Base-by-base conservation (phyloP, 208 protist genomes). In the Angomonas ambiguus region DNA sequence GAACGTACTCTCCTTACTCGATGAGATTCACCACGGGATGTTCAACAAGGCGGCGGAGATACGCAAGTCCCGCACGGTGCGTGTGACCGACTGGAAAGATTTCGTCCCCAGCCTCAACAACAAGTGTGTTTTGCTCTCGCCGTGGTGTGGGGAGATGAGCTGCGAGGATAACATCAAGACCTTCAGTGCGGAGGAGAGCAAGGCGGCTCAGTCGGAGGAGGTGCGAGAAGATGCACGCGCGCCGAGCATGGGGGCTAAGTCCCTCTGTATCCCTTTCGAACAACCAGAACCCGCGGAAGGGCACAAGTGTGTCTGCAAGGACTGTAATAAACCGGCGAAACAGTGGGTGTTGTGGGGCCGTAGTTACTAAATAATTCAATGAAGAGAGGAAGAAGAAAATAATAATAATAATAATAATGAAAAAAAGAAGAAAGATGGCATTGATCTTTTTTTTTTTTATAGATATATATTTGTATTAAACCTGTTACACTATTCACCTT, bases 111-210 rank as follows among this genome's bases (percentile, higher is more conserved):
- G 80, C 27, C 81, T 99, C 27, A 96, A 98, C 73, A 72, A 74
- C 13, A 92, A 91, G 71, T 86, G 86, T 67, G 66, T 98, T 31
- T 76, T 93, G 11, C 79, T 98, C 0, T 83, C 84, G 2, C 96
- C 97, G 55, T 98, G 92, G 92, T 99, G 97, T 74, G 86, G 90
- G 5, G 62, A 62, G 24, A 87, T 75, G 69, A 79, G 60, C 2
- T 98, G 96, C 77, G 97, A 99, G 80, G 92, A 97, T 18, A 69
- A 82, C 33, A 86, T 99, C 65, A 98, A 99, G 91, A 94, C 91
- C 71, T 79, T 88, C 77, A 96, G 87, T 67, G 87, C 82, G 10
- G 93, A 93, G 66, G 83, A 89, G 77, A 87, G 80, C 59, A 92
- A 91, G 79, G 76, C 79, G 1, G 31, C 74, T 57, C 72, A 80